These are phyloP conservation scores for Cyclospora cayetanensis DNA, from an alignment of 169 alveolate genomes.

Conservation along the genomic window DNA sequence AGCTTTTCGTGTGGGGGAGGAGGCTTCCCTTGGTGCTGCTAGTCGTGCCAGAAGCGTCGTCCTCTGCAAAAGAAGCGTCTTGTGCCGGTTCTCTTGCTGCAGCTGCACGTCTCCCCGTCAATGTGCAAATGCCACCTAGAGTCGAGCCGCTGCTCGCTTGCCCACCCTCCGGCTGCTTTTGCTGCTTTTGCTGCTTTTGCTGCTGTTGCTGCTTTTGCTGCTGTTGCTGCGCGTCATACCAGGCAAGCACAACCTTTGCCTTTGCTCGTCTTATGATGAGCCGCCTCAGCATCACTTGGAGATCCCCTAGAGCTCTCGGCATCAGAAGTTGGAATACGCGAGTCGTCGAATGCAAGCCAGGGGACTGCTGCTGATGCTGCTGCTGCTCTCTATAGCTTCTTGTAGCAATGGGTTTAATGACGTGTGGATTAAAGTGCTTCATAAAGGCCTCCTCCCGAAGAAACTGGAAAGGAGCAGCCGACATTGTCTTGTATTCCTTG, in stretches of 20 bases:
- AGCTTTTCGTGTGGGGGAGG: background rate
- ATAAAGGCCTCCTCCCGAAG: slow-evolving; percentile 55
- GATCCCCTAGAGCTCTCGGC: slow-evolving; percentile 53
- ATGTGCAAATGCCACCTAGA: too few species aligned
- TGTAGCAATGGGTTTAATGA: slow-evolving; percentile 46
- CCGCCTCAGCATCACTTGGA: slow-evolving; percentile 41
- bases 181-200: background rate
- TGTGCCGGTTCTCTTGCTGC: background rate
- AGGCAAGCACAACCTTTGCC: slow-evolving; percentile 39
- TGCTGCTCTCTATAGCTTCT: slow-evolving; percentile 7
- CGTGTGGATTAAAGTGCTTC: slow-evolving; percentile 54
- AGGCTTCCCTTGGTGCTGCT: slow-evolving; percentile 22
- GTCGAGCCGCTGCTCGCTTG: too few species aligned
- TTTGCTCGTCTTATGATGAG: slow-evolving; percentile 22
- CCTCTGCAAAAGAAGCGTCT: background rate
- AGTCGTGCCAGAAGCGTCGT: background rate
- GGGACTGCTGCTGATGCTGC: background rate
- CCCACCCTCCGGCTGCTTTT: background rate
- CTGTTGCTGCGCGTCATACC: slow-evolving; percentile 37
- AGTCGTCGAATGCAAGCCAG: background rate
- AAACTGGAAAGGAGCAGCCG: slow-evolving; percentile 60
- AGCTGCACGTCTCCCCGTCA: too few species aligned
- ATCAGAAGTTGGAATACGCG: slow-evolving; percentile 54
- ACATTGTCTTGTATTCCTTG: slow-evolving; percentile 60
- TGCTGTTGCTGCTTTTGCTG: background rate